Percentiles rank a stretch among this genome's conserved stretches.
Conservation (phyloP, 352 stramenopile species). For the Vaucheria bursata region DNA sequence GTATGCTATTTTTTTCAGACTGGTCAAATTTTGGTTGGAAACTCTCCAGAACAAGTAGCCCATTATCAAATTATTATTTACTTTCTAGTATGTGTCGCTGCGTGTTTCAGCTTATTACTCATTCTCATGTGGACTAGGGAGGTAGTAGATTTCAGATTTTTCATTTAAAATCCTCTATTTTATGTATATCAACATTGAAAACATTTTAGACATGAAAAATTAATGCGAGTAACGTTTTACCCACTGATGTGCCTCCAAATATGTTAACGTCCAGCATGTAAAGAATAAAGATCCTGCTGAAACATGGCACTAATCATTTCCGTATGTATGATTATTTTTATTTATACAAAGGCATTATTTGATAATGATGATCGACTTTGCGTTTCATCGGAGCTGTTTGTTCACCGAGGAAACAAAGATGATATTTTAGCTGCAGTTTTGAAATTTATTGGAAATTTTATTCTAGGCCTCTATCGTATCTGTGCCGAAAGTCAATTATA, state of each 20-base stretch:
- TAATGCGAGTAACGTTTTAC: not conserved
- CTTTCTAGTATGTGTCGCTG: conserved; percentile 21
- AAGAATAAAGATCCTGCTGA: not conserved
- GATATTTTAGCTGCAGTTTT: not conserved
- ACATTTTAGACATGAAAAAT: not conserved
- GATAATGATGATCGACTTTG: not conserved
- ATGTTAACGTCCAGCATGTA: not conserved
- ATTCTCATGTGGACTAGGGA: not conserved
- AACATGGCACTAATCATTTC: not conserved
- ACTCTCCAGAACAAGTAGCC: conserved; percentile 18
- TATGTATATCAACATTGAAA: not conserved
- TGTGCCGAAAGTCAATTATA: too few relatives aligned
- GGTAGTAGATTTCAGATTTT: not conserved
- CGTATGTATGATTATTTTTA: conserved; percentile 52
- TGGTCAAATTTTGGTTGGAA: conserved; percentile 25
- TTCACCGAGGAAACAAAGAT: not conserved
- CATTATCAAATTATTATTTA: conserved; percentile 42
- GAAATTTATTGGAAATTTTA: not conserved
- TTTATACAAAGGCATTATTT: conserved; percentile 48
- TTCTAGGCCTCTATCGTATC: too few relatives aligned
- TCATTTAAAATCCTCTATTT: not conserved
- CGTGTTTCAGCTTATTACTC: not conserved
- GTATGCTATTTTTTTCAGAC: conserved; percentile 7
- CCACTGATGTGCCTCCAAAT: not conserved
- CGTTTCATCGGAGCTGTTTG: not conserved